These are phyloP conservation scores for Clarireedia hainanense DNA, from an alignment of 2,329 filamentous ascomycete genomes.

Conservation along the genomic window DNA sequence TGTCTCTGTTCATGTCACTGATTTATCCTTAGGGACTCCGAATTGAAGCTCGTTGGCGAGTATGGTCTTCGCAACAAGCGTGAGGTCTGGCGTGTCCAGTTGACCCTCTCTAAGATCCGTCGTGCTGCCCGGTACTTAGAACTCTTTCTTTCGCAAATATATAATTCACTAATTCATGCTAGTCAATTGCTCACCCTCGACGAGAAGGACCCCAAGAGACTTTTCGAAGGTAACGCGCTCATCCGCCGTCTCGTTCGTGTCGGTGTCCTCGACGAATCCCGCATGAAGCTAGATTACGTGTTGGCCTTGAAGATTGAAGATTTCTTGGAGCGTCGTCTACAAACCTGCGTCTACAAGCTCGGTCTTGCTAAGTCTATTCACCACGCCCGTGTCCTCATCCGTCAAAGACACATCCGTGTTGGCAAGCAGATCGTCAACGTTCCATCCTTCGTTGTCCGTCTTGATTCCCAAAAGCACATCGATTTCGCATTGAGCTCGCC, in stretches of 20 bases:
- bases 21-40: slow-evolving; percentile 78
- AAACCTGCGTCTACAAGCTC: slow-evolving; percentile 99
- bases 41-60: slow-evolving; percentile 99
- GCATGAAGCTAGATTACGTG: slow-evolving; percentile 99
- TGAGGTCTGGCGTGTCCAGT: slow-evolving; percentile 99
- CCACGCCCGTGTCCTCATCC: slow-evolving; percentile 99
- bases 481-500: slow-evolving; percentile 97
- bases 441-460: slow-evolving; percentile 97
- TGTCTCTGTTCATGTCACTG: slow-evolving; percentile 96
- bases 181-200: slow-evolving; percentile 99
- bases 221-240: slow-evolving; percentile 99
- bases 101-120: slow-evolving; percentile 99
- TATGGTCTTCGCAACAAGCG: slow-evolving; percentile 99
- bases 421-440: slow-evolving; percentile 99
- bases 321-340: slow-evolving; percentile 99
- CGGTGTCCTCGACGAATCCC: slow-evolving; percentile 98
- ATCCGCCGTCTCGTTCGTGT: slow-evolving; percentile 99
- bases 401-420: slow-evolving; percentile 98
- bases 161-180: slow-evolving; percentile 17
- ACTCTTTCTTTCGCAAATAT: neutral
- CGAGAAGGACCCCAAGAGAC: slow-evolving; percentile 99
- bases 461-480: slow-evolving; percentile 99
- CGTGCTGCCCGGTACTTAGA: slow-evolving; percentile 91
- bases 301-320: slow-evolving; percentile 98
- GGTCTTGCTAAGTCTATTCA: slow-evolving; percentile 99